These are phyloP conservation scores for Phytophthora sojae DNA, from an alignment of 352 stramenopile genomes.

Conservation along the genomic window DNA sequence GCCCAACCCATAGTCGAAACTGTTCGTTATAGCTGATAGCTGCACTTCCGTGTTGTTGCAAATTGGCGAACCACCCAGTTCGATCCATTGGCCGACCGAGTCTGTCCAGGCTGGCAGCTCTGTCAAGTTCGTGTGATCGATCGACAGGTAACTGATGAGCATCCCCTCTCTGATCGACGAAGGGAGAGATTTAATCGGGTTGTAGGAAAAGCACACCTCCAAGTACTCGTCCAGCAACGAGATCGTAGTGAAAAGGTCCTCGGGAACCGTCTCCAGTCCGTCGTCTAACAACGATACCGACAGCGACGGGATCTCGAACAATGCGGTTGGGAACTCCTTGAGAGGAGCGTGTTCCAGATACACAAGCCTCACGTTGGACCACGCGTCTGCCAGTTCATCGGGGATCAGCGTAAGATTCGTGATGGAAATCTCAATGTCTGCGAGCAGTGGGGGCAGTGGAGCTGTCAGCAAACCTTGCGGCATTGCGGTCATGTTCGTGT, in stretches of 20 bases:
- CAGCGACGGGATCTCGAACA: constrained; percentile 33
- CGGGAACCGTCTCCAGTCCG: constrained; percentile 27
- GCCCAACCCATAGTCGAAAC: constrained; percentile 20
- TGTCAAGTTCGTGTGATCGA: constrained; percentile 41
- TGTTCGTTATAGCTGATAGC: constrained; percentile 8
- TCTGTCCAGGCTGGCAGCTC: constrained; percentile 43
- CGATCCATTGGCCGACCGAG: constrained; percentile 16
- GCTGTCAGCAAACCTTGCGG: constrained; percentile 42
- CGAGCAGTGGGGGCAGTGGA: constrained; percentile 44
- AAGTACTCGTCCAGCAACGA: constrained; percentile 31
- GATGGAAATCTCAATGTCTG: constrained; percentile 53
- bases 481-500: constrained; percentile 57
- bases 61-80: constrained; percentile 18
- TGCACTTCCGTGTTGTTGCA: constrained; percentile 16
- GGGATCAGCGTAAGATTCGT: constrained; percentile 47
- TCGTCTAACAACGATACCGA: constrained; percentile 40
- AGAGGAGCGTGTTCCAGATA: constrained; percentile 46
- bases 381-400: constrained; percentile 32
- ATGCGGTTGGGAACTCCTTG: constrained; percentile 37
- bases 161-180: constrained; percentile 14
- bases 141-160: constrained; percentile 41
- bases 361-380: constrained; percentile 37
- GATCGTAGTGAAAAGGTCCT: constrained; percentile 31
- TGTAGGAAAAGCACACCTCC: constrained; percentile 38
- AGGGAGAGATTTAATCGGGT: constrained; percentile 40